Base-by-base conservation (phyloP, 495 filamentous ascomycete genomes). In the Platismatia glauca region DNA sequence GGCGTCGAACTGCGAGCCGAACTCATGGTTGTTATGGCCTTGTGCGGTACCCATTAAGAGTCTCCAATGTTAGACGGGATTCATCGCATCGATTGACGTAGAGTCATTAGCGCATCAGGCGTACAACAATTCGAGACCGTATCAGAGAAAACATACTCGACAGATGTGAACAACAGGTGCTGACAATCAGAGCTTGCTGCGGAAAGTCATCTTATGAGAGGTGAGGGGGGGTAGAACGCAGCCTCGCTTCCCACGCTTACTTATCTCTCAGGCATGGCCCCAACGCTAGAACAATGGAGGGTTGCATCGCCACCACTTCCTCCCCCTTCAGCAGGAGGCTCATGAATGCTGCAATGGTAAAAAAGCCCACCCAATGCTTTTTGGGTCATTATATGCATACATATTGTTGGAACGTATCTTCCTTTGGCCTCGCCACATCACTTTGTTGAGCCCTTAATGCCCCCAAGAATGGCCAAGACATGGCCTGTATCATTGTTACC, bases 401-500 rank as follows among this genome's bases (percentile, higher is more conserved):
- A 12, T 31, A 9, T 52, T 27, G 31, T 31, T 39, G 9, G 7
- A 29, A 5, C 22, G 3, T 13, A 31, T 24, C 11, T 43, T 58
- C 20, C 13, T 16, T 11, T 43, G 11, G 1, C 39, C 20, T 39
- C 7, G 20, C 35, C 6, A 31, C 16, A 58, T 41, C 6, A 6
- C 2, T 34, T 31, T 43, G 13, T 20, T 27, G 27, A 15, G n/a
- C n/a, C n/a, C n/a, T n/a, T n/a, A n/a, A n/a, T n/a, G 18, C 7
- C n/a, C 11, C 35, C 22, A 31, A 41, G 56, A 8, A 39, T 58
- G 34, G 12, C 37, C 31, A 29, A 38, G 12, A 59, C 41, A 16
- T 34, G 48, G 43, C 34, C 58, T 34, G 29, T 59, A 9, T 59
- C 58, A 22, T 59, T 50, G 33, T 13, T 34, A 2, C 58, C 58